These are phyloP conservation scores for Dictyostelium brefeldianum DNA, from an alignment of 78 protist species.

Conservation along the genomic window DNA sequence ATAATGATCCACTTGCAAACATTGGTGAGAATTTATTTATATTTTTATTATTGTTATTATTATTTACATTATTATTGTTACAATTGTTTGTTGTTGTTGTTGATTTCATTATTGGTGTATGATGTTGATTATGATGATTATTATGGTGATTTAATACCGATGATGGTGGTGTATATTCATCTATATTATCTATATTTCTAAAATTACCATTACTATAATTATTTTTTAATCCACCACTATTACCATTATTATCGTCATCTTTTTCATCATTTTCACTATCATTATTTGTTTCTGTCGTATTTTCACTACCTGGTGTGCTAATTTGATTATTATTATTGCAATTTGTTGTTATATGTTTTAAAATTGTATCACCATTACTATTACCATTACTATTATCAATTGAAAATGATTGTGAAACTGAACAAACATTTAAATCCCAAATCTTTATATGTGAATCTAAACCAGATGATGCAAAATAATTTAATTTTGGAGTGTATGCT, in stretches of 20 bases:
- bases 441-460: conserved; percentile 63
- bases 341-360: background rate
- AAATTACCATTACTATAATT: conserved; percentile 1
- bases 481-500: conserved; percentile 39
- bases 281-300: background rate
- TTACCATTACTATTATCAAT: background rate
- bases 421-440: conserved; percentile 66
- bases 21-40: conserved; percentile 22
- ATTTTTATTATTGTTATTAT: background rate
- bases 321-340: background rate
- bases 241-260: background rate
- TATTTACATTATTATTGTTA: background rate
- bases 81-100: background rate
- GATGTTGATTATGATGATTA: background rate
- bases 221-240: background rate
- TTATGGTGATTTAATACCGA: conserved; percentile 5
- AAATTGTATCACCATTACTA: background rate
- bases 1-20: background rate
- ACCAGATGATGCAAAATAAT: conserved; percentile 73
- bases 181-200: conserved; percentile 4
- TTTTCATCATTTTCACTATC: background rate
- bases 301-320: background rate
- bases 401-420: background rate
- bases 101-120: background rate
- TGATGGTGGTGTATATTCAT: conserved; percentile 15